Evolutionary conservation across 371 early-diverging fungal genomes (phyloP), one percentile per base, ranked within the genome.

Genomic region (Mucor piriformis): DNA sequence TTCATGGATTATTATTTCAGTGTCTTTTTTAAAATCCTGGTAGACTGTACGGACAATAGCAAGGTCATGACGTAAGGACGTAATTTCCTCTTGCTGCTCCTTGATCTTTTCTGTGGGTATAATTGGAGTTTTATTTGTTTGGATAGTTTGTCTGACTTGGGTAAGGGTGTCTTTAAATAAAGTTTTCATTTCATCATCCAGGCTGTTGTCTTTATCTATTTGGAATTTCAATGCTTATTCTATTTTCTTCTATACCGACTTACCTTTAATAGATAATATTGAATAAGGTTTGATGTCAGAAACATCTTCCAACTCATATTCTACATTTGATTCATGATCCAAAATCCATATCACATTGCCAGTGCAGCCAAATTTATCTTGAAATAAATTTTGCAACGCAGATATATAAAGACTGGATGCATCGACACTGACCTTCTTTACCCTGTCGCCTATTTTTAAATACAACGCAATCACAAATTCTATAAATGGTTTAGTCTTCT

Each of bases 221-320:
- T 29, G n/a, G n/a, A n/a, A n/a, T 42, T 54, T 24, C 16, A 40
- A 13, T 29, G 1, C 13, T 15, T 46, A 18, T 6, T 29, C 29
- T 29, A 29, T 29, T 29, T 29, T 29, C 8, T 29, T 29, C 29
- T 29, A 29, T 29, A 6, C 6, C 8, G 15, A 23, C 40, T 24
- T 72, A 42, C 84, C 79, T 51, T 80, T 73, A 15, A 89, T 64
- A 6, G 83, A 76, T 42, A 85, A 42, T 23, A 86, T 76, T 3
- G 82, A 73, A 12, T 82, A 77, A 33, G 79, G 72, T 49, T 69
- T 66, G 34, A 88, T 81, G 42, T 89, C 87, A 3, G 49, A 35
- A 42, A 83, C 24, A 42, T 79, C 73, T 58, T 89, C 89, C 8
- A 89, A 72, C 56, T 88, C 87, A 51, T 89, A 88, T 21, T 79